A percentile compares a stretch with the other conserved stretches of the same genome.
Evolutionary conservation across 345 rosid genomes (phyloP).

Genomic region (Linum trigynum): DNA sequence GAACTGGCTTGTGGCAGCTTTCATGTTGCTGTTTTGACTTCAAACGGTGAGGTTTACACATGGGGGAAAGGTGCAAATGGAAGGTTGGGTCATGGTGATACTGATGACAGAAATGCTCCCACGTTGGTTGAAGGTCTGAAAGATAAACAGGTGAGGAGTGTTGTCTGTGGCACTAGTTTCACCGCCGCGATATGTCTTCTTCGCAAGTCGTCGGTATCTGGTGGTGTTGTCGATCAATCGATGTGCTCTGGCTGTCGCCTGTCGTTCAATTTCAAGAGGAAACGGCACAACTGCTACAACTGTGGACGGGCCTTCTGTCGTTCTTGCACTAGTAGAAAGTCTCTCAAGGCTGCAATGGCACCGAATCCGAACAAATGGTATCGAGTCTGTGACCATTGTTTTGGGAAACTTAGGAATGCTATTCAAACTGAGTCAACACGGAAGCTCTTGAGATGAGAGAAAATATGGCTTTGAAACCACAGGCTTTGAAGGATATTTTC

Average conservation of each 20-base stretch:
- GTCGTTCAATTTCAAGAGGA: conserved; percentile 1
- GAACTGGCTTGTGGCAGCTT: conserved; percentile 8
- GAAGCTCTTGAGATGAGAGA: conserved; percentile 1
- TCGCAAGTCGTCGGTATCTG: not conserved
- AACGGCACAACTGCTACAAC: conserved; percentile 7
- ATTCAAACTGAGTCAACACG: not conserved
- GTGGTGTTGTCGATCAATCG: not conserved
- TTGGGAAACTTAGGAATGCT: conserved; percentile 3
- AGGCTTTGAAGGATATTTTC: not conserved
- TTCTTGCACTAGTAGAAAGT: conserved; percentile 3
- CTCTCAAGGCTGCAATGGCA: conserved; percentile 1
- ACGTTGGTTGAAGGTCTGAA: conserved; percentile 2
- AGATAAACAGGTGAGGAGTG: conserved; percentile 1
- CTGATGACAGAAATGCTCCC: conserved; percentile 2
- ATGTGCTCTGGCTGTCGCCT: conserved; percentile 7
- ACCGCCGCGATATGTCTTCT: conserved; percentile 5
- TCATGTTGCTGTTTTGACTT: conserved; percentile 4
- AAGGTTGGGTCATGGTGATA: conserved; percentile 6
- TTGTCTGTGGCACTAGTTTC: conserved; percentile 6
- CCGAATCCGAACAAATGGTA: conserved; percentile 2
- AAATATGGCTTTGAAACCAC: not conserved
- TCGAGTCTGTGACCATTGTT: conserved; percentile 6
- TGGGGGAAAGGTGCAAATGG: conserved; percentile 9
- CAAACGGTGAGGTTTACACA: conserved; percentile 1
- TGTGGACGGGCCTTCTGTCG: conserved; percentile 3